A percentile compares a stretch with the other conserved stretches of the same genome.
Evolutionary conservation across 2,329 filamentous ascomycete genomes (phyloP).

Genomic region (Colletotrichum gloeosporioides): DNA sequence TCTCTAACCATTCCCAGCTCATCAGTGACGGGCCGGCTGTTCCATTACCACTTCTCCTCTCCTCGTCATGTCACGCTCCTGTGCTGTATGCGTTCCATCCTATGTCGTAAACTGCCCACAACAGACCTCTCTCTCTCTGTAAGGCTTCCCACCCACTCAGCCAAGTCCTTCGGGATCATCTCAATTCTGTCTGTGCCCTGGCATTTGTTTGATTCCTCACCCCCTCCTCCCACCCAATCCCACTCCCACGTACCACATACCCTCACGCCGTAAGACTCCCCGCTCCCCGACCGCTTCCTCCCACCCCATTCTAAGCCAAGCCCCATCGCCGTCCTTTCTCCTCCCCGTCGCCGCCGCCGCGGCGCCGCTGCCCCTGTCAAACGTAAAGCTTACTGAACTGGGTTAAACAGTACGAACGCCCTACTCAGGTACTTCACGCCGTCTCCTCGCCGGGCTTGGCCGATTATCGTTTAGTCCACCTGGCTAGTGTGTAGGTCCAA

Average conservation of each 20-base stretch:
- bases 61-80: background rate
- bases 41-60: background rate
- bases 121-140: background rate
- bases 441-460: slow-evolving; percentile 6
- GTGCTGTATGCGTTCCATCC: background rate
- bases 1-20: slow-evolving; percentile 1
- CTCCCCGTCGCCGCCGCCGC: slow-evolving; percentile 8
- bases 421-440: slow-evolving; percentile 18
- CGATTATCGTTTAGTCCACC: background rate
- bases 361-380: slow-evolving; percentile 19
- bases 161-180: slow-evolving; percentile 5
- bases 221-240: background rate
- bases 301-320: background rate
- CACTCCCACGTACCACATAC: background rate
- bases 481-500: slow-evolving; percentile 1
- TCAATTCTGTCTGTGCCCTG: slow-evolving; percentile 8
- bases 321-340: background rate
- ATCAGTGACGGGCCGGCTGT: background rate
- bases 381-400: slow-evolving; percentile 12
- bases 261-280: background rate
- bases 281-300: slow-evolving; percentile 11
- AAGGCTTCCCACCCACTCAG: background rate
- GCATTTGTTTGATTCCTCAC: slow-evolving; percentile 6
- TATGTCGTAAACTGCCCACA: background rate
- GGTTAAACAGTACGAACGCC: slow-evolving; percentile 7